phyloP scores from a whole-genome alignment of 371 early-diverging fungal genomes.

The Mortierella sp. region DNA sequence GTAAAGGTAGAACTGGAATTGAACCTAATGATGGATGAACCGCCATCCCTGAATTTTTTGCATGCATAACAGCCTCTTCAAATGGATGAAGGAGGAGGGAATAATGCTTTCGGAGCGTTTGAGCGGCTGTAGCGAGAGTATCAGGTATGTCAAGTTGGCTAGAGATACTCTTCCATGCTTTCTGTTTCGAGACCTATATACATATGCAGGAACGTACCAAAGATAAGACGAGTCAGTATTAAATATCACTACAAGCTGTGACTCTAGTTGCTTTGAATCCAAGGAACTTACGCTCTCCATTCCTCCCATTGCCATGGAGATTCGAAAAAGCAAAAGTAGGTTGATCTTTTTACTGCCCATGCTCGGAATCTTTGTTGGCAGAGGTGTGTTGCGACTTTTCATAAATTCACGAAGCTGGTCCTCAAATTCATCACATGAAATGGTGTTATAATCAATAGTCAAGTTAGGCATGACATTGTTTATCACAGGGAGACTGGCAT shows the following conservation, averaged over 20 bases:
- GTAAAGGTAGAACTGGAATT: constrained; percentile 29
- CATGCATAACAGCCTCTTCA: constrained; percentile 40
- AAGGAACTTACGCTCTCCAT: constrained; percentile 48
- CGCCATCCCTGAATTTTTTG: constrained; percentile 40
- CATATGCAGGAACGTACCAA: background rate
- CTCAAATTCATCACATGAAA: constrained; percentile 50
- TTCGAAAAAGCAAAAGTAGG: constrained; percentile 41
- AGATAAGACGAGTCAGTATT: background rate
- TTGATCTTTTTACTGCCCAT: constrained; percentile 58
- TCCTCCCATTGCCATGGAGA: constrained; percentile 54
- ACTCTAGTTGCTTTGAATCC: background rate
- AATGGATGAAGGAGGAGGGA: constrained; percentile 51
- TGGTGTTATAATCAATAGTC: constrained; percentile 47
- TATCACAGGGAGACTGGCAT: constrained; percentile 41
- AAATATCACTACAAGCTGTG: background rate
- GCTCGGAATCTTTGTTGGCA: constrained; percentile 54
- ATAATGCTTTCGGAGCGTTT: constrained; percentile 50
- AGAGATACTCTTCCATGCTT: constrained; percentile 54
- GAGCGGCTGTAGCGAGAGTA: constrained; percentile 51
- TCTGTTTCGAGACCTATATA: constrained; percentile 54
- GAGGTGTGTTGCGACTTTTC: constrained; percentile 43
- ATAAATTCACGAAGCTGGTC: constrained; percentile 51
- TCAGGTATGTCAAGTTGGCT: constrained; percentile 50
- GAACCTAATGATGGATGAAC: constrained; percentile 47
- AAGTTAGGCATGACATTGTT: constrained; percentile 45